Evolutionary conservation across 2,329 filamentous ascomycete species (phyloP).

Genomic region (Endothia cerciana): DNA sequence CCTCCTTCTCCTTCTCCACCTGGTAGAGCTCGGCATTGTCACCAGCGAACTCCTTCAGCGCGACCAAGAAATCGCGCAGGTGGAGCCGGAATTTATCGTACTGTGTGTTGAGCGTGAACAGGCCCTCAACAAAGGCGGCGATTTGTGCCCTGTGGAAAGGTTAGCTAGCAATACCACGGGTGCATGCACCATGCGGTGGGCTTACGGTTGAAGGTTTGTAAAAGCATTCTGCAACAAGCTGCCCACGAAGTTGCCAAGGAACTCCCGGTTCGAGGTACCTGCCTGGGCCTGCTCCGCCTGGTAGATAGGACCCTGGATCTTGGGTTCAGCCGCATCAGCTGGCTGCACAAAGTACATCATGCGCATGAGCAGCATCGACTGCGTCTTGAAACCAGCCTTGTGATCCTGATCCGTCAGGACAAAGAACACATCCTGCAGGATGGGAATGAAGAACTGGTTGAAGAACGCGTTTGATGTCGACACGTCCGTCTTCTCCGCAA

Average conservation of each 20-base stretch:
- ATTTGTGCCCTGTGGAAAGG: constrained; percentile 72
- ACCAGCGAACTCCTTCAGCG: constrained; percentile 92
- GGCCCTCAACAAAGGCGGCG: constrained; percentile 82
- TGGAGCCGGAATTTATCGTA: constrained; percentile 95
- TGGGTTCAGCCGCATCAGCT: constrained; percentile 69
- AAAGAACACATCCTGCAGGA: constrained; percentile 97
- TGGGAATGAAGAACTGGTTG: constrained; percentile 94
- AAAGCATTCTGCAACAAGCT: constrained; percentile 88
- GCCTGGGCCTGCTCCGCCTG: constrained; percentile 77
- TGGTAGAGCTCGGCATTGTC: constrained; percentile 94
- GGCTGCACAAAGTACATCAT: constrained; percentile 96
- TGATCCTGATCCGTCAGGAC: constrained; percentile 97
- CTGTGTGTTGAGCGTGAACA: constrained; percentile 87
- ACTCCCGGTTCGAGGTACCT: constrained; percentile 89
- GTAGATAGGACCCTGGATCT: constrained; percentile 93
- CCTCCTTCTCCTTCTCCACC: constrained; percentile 92
- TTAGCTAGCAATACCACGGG: not conserved
- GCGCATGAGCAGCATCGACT: constrained; percentile 88
- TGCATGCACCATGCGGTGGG: constrained; percentile 34
- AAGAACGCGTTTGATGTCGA: constrained; percentile 93
- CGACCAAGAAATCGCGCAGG: constrained; percentile 95
- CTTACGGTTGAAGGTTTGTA: constrained; percentile 87
- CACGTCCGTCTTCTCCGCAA: constrained; percentile 86
- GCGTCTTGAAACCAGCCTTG: constrained; percentile 98
- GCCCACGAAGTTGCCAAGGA: constrained; percentile 84